Evolutionary conservation across 2,329 filamentous ascomycete genomes (phyloP).

Genomic region (Tolypocladium guangdongense): DNA sequence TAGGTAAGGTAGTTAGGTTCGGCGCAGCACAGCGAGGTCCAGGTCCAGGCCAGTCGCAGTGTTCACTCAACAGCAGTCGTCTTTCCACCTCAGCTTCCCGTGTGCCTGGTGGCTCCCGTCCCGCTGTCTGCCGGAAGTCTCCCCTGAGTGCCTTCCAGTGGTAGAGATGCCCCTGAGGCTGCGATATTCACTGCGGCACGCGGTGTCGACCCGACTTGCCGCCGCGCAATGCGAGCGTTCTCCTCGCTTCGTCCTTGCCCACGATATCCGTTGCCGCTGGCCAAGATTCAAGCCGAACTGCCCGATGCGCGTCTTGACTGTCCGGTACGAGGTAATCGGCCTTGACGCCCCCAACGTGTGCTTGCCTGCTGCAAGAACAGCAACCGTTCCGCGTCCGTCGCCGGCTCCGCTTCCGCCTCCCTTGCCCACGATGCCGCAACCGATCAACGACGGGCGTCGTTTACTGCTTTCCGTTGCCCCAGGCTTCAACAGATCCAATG

Average conservation of each 20-base stretch:
- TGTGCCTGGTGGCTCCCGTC: not conserved
- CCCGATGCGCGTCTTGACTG: not conserved
- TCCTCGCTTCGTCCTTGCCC: not conserved
- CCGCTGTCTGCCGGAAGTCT: not conserved
- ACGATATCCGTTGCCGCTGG: not conserved
- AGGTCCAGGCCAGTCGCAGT: not conserved
- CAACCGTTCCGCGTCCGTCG: not conserved
- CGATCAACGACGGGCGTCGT: not conserved
- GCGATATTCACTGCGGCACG: not conserved
- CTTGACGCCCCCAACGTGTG: not conserved
- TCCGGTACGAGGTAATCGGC: not conserved
- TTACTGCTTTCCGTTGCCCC: not conserved
- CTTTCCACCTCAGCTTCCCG: not conserved
- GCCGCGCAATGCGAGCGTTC: not conserved
- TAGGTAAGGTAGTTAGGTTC: not conserved
- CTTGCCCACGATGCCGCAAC: not conserved
- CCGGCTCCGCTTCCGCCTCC: not conserved
- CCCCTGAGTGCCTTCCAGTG: not conserved
- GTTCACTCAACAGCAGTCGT: not conserved
- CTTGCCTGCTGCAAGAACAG: not conserved
- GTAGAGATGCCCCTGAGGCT: not conserved
- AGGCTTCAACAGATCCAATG: not conserved
- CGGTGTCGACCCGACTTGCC: not conserved
- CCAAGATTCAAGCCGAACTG: not conserved
- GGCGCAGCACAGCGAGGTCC: not conserved